Percentiles rank a stretch among this genome's conserved stretches.
phyloP scores from a whole-genome alignment of 768 basidiomycete genomes.

The Pisolithus marmoratus region DNA sequence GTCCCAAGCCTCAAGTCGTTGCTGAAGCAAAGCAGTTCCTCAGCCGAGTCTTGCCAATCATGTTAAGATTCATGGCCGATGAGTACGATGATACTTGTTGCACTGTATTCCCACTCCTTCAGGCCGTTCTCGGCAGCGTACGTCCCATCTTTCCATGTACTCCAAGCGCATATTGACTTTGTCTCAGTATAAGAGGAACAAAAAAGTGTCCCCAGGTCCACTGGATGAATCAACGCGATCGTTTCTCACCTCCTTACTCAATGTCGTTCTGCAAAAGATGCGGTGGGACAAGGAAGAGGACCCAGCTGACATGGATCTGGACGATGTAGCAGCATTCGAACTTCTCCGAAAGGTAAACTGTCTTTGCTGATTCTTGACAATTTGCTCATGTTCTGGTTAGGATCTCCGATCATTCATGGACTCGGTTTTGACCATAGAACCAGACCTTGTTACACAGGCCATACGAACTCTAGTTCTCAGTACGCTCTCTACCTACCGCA shows the following conservation, averaged over 20 bases:
- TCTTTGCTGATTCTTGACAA: conserved; percentile 1
- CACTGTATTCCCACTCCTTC: conserved; percentile 78
- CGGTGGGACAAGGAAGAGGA: conserved; percentile 84
- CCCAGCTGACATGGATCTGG: conserved; percentile 81
- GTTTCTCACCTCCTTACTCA: conserved; percentile 74
- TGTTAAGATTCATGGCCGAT: conserved; percentile 87
- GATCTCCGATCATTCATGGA: conserved; percentile 85
- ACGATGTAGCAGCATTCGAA: conserved; percentile 78
- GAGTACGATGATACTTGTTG: conserved; percentile 84
- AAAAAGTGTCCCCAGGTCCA: conserved; percentile 55
- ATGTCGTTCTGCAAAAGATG: conserved; percentile 80
- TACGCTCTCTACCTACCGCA: conserved; percentile 65
- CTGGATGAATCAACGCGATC: conserved; percentile 61
- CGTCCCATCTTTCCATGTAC: conserved; percentile 19
- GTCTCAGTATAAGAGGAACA: conserved; percentile 73
- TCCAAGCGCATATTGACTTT: conserved; percentile 3
- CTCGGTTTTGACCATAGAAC: conserved; percentile 79
- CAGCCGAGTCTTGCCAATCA: conserved; percentile 65
- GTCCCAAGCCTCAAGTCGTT: conserved; percentile 50
- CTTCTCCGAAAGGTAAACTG: conserved; percentile 70
- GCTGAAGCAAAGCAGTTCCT: conserved; percentile 61
- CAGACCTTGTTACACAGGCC: conserved; percentile 74
- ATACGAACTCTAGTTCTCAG: conserved; percentile 67
- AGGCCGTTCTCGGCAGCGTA: conserved; percentile 68
- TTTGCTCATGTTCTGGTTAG: conserved; percentile 35